A percentile compares a stretch with the other conserved stretches of the same genome.
These are phyloP conservation scores for Fusarium succisae DNA, from an alignment of 2,329 filamentous ascomycete genomes.

Conservation along the genomic window DNA sequence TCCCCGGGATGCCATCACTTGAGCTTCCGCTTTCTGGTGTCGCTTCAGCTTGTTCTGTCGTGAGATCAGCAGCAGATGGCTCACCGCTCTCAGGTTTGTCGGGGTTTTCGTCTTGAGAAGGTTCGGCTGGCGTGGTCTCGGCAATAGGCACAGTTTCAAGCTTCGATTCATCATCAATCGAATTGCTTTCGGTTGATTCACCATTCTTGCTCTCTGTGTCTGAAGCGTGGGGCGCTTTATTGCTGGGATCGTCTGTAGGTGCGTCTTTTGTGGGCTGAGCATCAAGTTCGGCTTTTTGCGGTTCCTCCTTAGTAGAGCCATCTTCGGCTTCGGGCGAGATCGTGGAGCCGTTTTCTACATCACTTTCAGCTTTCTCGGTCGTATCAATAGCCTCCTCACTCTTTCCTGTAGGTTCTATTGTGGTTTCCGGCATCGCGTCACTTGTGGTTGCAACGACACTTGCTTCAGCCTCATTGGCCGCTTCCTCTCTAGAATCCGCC, in stretches of 20 bases:
- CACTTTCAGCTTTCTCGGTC: background rate
- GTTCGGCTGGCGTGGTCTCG: background rate
- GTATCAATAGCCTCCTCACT: conserved; percentile 3
- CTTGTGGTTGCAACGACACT: background rate
- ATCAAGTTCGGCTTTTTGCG: background rate
- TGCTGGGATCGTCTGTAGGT: background rate
- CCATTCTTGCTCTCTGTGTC: background rate
- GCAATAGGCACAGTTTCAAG: background rate
- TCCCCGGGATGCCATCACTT: background rate
- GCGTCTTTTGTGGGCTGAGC: background rate
- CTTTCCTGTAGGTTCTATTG: background rate
- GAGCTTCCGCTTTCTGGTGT: background rate
- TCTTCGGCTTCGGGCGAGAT: background rate
- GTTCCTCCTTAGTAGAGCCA: background rate
- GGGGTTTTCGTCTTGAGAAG: background rate
- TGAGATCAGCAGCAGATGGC: background rate
- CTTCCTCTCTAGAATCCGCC: background rate
- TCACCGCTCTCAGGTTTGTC: conserved; percentile 1
- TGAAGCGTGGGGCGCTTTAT: background rate
- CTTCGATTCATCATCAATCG: background rate
- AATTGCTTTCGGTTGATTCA: background rate
- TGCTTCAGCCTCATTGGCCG: background rate
- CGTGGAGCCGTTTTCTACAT: background rate
- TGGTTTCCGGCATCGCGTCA: background rate
- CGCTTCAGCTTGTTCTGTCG: background rate